Evolutionary conservation across 768 basidiomycete genomes (phyloP), one percentile per base, ranked within the genome.

Genomic region (Kwoniella dendrophila): DNA sequence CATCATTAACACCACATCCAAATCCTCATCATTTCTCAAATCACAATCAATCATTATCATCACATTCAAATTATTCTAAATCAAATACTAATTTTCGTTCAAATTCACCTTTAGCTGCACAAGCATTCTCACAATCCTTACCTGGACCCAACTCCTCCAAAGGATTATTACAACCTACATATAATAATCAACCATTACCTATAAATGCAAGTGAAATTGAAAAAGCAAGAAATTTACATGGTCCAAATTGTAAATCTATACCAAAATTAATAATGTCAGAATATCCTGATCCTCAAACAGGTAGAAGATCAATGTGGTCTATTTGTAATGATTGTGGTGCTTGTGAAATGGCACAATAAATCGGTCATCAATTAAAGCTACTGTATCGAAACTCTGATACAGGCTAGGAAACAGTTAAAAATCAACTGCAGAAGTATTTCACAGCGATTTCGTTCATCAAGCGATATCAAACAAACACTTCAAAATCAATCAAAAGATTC

Each of bases 11-110:
- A 1, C 65, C 68, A 24, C 70, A 72, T 43, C 57, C 68, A 22
- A 75, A 75, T 54, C 69, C 73, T 4, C 50, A 72, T 43, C 73
- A 75, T 54, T 72, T 75, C 51, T 68, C 73, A 14, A 69, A 75
- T 51, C n/a, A 52, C n/a, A 69, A 75, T 51, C n/a, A 52, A 12
- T 54, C 63, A 10, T 50, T 58, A 14, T 47, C 54, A 12, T 52
- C 59, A 12, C 59, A 54, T 30, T 20, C 38, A n/a, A 40, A 61
- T 16, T 16, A 54, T 32, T 32, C 24, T 12, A 11, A 44, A 5
- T 41, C 55, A 8, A 38, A 53, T 45, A 22, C 47, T 14, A 50
- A 56, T 22, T 41, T 51, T 30, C 59, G 63, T 20, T 36, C 69
- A 11, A 62, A 56, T 10, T 71, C 69, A 7, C 73, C 70, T 26